A percentile compares a stretch with the other conserved stretches of the same genome.
Conservation (phyloP, 768 basidiomycete species). For the Myochromella boudieri region DNA sequence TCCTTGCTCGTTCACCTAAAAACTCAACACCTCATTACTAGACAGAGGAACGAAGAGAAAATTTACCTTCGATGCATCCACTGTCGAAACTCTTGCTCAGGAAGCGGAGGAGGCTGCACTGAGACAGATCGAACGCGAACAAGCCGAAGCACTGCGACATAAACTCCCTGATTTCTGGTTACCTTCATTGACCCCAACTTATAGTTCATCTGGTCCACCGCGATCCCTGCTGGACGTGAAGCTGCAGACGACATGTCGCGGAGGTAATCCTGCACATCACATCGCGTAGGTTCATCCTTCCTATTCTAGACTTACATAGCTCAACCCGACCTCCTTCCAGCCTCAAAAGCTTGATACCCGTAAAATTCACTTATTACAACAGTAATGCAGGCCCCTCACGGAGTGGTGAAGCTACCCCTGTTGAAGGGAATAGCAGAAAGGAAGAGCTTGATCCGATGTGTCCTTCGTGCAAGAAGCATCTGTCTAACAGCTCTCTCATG, state of each 20-base stretch:
- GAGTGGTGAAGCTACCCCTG: constrained; percentile 34
- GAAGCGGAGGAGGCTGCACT: constrained; percentile 91
- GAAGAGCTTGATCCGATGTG: constrained; percentile 74
- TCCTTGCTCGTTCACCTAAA: too few species aligned
- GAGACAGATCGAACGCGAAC: constrained; percentile 78
- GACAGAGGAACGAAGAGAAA: constrained; percentile 76
- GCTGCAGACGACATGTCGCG: constrained; percentile 86
- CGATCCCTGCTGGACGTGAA: constrained; percentile 77
- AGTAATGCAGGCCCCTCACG: constrained; percentile 33
- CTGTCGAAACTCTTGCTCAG: constrained; percentile 66
- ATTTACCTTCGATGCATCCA: constrained; percentile 75
- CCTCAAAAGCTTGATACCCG: constrained; percentile 78
- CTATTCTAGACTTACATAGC: neutral
- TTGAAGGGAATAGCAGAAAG: constrained; percentile 37
- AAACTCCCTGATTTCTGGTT: constrained; percentile 99
- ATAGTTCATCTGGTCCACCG: constrained; percentile 60
- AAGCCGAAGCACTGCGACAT: constrained; percentile 77
- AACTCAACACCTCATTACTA: constrained; percentile 19
- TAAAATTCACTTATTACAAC: constrained; percentile 69
- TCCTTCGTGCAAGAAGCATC: constrained; percentile 81
- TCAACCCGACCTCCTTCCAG: constrained; percentile 35
- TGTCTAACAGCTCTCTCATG: constrained; percentile 77
- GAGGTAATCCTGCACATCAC: constrained; percentile 74
- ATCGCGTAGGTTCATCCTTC: constrained; percentile 63
- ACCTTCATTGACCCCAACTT: constrained; percentile 86